Evolutionary conservation across 1,284 basidiomycete species (phyloP), one percentile per base, ranked within the genome.

Genomic region (Cryptococcus sp.): DNA sequence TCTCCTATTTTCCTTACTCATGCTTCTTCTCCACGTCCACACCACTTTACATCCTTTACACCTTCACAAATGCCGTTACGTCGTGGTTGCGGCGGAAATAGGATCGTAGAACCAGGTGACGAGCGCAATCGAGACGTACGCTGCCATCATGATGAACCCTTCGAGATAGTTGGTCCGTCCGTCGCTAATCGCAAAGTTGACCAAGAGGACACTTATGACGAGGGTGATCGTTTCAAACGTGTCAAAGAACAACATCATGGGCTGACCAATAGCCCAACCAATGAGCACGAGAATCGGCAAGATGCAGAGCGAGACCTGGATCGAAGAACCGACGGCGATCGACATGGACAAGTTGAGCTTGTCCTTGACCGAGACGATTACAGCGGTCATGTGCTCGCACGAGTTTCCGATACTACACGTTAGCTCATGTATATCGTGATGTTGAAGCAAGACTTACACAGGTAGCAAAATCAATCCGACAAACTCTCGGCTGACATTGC

Each of bases 271-370:
- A 11, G 62, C 62, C 76, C 76, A 77, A 4, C 70, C 75, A 47
- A 78, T 57, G 12, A 77, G 54, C 24, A 83, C 76, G 45, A 84
- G 69, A 22, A 82, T 82, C 68, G 87, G 87, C 59, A 90, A 81
- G 51, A 90, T 82, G 65, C 91, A 85, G 37, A 92, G 77, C 0
- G 87, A 84, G 50, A 89, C 88, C 83, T 95, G 91, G 54, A 94
- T 87, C 57, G 84, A 86, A 4, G 86, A 87, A 21, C 87, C 87
- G 34, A 90, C 85, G 11, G 89, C 88, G 45, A 90, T 86, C 48
- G 83, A 81, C 42, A 89, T 74, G 60, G 64, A 63, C 7, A 75
- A 61, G 53, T 75, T 72, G 39, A 75, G 63, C 47, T 75, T 74
- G 57, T 74, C 73, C 72, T 90, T 87, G 52, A 87, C 81, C 0